phyloP scores from a whole-genome alignment of 768 basidiomycete species.

The Nevesoporus exiguus region DNA sequence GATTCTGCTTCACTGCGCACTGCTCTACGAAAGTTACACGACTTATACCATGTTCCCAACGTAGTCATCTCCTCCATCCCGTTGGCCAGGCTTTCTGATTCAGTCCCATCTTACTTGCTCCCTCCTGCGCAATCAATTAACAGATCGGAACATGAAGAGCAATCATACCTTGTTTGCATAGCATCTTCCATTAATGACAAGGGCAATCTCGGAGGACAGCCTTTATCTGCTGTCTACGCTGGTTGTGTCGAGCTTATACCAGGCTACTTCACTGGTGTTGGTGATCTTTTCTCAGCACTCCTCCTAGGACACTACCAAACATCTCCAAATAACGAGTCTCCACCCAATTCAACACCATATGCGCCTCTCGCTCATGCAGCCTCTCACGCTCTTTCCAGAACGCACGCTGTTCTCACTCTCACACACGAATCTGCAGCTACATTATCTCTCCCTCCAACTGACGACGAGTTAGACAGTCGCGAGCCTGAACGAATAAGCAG shows the following conservation, averaged over 20 bases:
- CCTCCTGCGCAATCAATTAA: constrained; percentile 10
- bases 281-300: constrained; percentile 94
- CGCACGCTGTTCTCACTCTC: constrained; percentile 63
- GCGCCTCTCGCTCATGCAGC: constrained; percentile 41
- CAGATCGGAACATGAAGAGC: constrained; percentile 13
- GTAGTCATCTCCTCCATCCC: constrained; percentile 92
- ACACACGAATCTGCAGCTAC: constrained; percentile 57
- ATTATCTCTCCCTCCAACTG: constrained; percentile 55
- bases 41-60: constrained; percentile 71
- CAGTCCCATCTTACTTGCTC: constrained; percentile 47
- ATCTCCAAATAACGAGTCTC: background rate
- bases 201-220: constrained; percentile 10
- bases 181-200: constrained; percentile 52
- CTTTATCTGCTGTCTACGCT: constrained; percentile 53
- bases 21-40: constrained; percentile 74
- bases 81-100: constrained; percentile 55
- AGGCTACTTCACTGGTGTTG: constrained; percentile 95
- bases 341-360: background rate
- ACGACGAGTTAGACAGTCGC: constrained; percentile 69
- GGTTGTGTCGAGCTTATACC: constrained; percentile 73
- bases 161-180: constrained; percentile 73
- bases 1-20: constrained; percentile 61
- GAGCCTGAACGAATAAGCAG: constrained; percentile 61
- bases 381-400: constrained; percentile 67
- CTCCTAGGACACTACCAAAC: constrained; percentile 74